Percentiles rank a stretch among this genome's conserved stretches.
phyloP scores from a whole-genome alignment of 805 yeast species.

The Starmerella bacillaris region DNA sequence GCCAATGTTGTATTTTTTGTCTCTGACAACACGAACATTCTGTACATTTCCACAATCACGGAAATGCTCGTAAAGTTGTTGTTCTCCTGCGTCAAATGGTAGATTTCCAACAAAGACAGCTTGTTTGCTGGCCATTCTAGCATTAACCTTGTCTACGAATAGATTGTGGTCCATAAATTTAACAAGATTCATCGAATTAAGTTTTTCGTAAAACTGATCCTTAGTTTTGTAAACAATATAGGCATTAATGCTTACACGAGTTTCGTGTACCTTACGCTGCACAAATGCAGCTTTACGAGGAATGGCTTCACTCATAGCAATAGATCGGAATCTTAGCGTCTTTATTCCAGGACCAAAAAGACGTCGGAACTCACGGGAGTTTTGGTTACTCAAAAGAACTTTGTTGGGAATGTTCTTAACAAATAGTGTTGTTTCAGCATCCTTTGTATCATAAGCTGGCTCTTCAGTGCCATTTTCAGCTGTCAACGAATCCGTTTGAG shows the following conservation, averaged over 20 bases:
- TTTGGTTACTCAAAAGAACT: slow-evolving; percentile 45
- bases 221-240: slow-evolving; percentile 57
- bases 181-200: slow-evolving; percentile 39
- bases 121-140: slow-evolving; percentile 65
- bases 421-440: slow-evolving; percentile 70
- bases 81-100: slow-evolving; percentile 85
- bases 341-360: slow-evolving; percentile 27
- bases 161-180: slow-evolving; percentile 58
- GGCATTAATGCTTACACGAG: slow-evolving; percentile 70
- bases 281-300: slow-evolving; percentile 88
- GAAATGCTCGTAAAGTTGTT: slow-evolving; percentile 71
- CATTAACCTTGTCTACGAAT: slow-evolving; percentile 83
- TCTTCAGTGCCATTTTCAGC: slow-evolving; percentile 1
- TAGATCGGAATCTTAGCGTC: slow-evolving; percentile 78
- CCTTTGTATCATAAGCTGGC: slow-evolving; percentile 33
- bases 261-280: slow-evolving; percentile 54
- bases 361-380: slow-evolving; percentile 45
- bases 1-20: slow-evolving; percentile 82
- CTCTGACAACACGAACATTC: slow-evolving; percentile 79
- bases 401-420: slow-evolving; percentile 64
- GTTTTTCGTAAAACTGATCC: slow-evolving; percentile 28
- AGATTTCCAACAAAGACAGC: slow-evolving; percentile 85
- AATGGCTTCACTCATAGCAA: slow-evolving; percentile 68
- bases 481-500: neutral
- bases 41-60: slow-evolving; percentile 52